Base-by-base conservation (phyloP, 176 grass and related monocot species). In the Rhynchospora tenuis region DNA sequence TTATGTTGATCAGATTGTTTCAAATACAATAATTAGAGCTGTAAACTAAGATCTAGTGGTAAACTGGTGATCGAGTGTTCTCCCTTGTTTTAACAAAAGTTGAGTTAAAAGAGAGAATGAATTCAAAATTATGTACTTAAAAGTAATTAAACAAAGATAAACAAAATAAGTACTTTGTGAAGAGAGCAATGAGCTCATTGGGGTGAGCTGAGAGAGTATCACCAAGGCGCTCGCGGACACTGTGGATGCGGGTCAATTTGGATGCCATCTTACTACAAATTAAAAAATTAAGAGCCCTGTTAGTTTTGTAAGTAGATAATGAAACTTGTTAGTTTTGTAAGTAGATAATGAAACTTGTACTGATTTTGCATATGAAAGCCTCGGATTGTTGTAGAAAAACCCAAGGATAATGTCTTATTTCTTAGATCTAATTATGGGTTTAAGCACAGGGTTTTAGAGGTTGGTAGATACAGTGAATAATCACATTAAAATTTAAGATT, bases 181-280 rank as follows among this genome's bases (percentile, higher is more conserved):
- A 99, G 65, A 99, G 89, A n/a, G 96, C 89, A 52, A 99, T 91
- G 83, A 99, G 70, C 81, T 99, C 96, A 85, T 99, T 99, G 15
- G 96, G 96, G 76, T 95, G 93, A 56, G 93, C 90, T 19, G 96
- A 85, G 58, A 99, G 89, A 3, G 93, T 92, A 54, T 90, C 96
- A 38, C 91, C 62, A 16, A 99, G 86, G 29, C 96, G 89, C 65
- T 99, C 96, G 0, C 91, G 84, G 11, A 95, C 79, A 57, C 96
- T 99, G 86, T 95, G 93, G 64, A 92, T 87, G 27, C 96, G 96
- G 68, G 93, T 95, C 66, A 99, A 73, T 58, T 93, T 90, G 62
- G 88, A 81, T 33, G 96, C 93, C 96, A 99, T 99, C 57, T 47
- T 68, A 64, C 80, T 82, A 65, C 5, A 63, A 31, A 82, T 64